These are phyloP conservation scores for Neoboletus brunneissimus DNA, from an alignment of 768 basidiomycete genomes.

Conservation along the genomic window DNA sequence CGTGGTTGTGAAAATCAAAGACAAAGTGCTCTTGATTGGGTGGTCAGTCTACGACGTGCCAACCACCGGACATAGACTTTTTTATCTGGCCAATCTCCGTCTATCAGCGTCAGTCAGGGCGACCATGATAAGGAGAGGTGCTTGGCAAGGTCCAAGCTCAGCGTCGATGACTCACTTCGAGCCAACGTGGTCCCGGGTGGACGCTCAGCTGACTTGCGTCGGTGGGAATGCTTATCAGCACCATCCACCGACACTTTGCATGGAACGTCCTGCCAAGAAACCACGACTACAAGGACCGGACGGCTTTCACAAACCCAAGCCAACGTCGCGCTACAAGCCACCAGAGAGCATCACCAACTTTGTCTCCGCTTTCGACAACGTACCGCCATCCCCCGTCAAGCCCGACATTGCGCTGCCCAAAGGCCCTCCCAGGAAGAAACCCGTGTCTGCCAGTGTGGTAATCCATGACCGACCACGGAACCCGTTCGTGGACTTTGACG, in stretches of 20 bases:
- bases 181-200: neutral
- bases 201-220: neutral
- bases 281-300: slow-evolving; percentile 26
- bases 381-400: neutral
- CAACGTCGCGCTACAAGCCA: slow-evolving; percentile 23
- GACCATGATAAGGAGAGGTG: slow-evolving; percentile 12
- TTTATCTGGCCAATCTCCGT: slow-evolving; percentile 47
- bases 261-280: slow-evolving; percentile 16
- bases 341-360: slow-evolving; percentile 27
- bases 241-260: neutral
- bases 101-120: slow-evolving; percentile 37
- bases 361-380: slow-evolving; percentile 26
- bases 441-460: neutral
- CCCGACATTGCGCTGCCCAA: neutral
- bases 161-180: neutral
- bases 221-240: neutral
- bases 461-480: slow-evolving; percentile 19
- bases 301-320: slow-evolving; percentile 27
- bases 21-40: slow-evolving; percentile 59
- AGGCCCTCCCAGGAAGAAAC: slow-evolving; percentile 5
- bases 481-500: slow-evolving; percentile 16
- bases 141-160: neutral
- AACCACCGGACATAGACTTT: neutral
- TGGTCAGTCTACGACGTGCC: neutral
- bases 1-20: slow-evolving; percentile 62